A percentile compares a stretch with the other conserved stretches of the same genome.
Conservation (phyloP, 805 yeast genomes). For the Yamadazyma akitaensis region DNA sequence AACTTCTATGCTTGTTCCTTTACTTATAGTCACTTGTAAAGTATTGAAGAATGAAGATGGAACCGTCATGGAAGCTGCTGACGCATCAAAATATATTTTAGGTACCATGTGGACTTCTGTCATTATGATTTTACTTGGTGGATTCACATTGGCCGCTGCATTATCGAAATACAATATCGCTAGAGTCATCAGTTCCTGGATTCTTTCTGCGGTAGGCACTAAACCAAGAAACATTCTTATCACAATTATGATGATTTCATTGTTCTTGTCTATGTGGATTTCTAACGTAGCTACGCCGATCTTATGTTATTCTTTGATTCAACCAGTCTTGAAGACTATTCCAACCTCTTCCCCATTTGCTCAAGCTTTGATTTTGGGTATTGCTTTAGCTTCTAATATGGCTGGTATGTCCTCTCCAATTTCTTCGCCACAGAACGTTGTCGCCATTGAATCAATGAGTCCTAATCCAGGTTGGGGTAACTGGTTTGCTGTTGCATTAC, state of each 20-base stretch:
- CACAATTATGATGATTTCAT: slow-evolving; percentile 81
- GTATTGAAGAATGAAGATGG: slow-evolving; percentile 46
- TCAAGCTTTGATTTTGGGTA: slow-evolving; percentile 82
- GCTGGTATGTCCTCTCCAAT: slow-evolving; percentile 99
- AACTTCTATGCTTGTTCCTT: slow-evolving; percentile 49
- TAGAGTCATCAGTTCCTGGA: slow-evolving; percentile 75
- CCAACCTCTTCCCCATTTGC: slow-evolving; percentile 77
- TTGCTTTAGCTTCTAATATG: slow-evolving; percentile 87
- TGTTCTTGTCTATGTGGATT: slow-evolving; percentile 91
- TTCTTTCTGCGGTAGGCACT: slow-evolving; percentile 80
- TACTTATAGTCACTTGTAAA: slow-evolving; percentile 44
- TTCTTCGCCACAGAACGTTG: slow-evolving; percentile 93
- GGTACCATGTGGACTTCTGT: slow-evolving; percentile 95
- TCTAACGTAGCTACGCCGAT: slow-evolving; percentile 98
- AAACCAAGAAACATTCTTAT: slow-evolving; percentile 74
- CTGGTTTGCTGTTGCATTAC: slow-evolving; percentile 88
- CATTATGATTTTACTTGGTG: slow-evolving; percentile 85
- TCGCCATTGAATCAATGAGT: slow-evolving; percentile 83
- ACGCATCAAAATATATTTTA: slow-evolving; percentile 75
- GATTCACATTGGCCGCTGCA: slow-evolving; percentile 93
- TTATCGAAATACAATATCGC: slow-evolving; percentile 89
- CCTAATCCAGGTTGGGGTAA: slow-evolving; percentile 86
- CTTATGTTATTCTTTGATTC: slow-evolving; percentile 83
- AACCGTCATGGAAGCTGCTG: slow-evolving; percentile 53
- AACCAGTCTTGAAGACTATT: slow-evolving; percentile 80